Evolutionary conservation across 805 yeast genomes (phyloP).

Genomic region (Candida taoyuanica): DNA sequence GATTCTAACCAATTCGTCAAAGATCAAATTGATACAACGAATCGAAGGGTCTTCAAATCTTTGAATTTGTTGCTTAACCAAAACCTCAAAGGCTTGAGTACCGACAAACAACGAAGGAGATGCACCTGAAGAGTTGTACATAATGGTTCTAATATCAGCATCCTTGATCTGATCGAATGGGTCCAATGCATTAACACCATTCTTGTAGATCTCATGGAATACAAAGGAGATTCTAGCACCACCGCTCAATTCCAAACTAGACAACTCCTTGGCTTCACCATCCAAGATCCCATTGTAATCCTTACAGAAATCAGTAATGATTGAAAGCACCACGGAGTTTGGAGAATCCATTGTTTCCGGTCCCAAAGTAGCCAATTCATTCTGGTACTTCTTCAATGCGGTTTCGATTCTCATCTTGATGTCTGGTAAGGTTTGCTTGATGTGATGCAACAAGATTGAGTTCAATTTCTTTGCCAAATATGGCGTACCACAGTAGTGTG

Average conservation of each 20-base stretch:
- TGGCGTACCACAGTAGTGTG: slow-evolving; percentile 98
- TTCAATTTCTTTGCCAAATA: slow-evolving; percentile 89
- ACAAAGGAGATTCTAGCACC: slow-evolving; percentile 98
- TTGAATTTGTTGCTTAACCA: slow-evolving; percentile 88
- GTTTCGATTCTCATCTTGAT: slow-evolving; percentile 86
- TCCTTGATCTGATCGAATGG: slow-evolving; percentile 97
- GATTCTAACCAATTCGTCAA: slow-evolving; percentile 92
- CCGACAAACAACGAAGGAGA: slow-evolving; percentile 96
- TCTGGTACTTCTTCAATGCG: slow-evolving; percentile 78
- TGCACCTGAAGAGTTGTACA: slow-evolving; percentile 95
- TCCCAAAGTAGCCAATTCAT: slow-evolving; percentile 73
- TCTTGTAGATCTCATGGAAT: slow-evolving; percentile 92
- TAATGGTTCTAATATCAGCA: slow-evolving; percentile 91
- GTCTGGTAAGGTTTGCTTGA: slow-evolving; percentile 84
- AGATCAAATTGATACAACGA: slow-evolving; percentile 83
- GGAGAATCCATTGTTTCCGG: slow-evolving; percentile 90
- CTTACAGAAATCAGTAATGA: slow-evolving; percentile 88
- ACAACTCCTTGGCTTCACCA: slow-evolving; percentile 88
- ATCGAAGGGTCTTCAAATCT: slow-evolving; percentile 92
- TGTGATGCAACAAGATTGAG: slow-evolving; percentile 83
- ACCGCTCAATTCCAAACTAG: slow-evolving; percentile 88
- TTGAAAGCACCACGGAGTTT: slow-evolving; percentile 80
- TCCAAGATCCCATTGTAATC: slow-evolving; percentile 88
- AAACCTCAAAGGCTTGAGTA: slow-evolving; percentile 93
- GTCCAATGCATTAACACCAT: slow-evolving; percentile 86